Evolutionary conservation across 225 moss, liverwort and hornwort genomes (phyloP).

Genomic region (Sphagnum tenellum): DNA sequence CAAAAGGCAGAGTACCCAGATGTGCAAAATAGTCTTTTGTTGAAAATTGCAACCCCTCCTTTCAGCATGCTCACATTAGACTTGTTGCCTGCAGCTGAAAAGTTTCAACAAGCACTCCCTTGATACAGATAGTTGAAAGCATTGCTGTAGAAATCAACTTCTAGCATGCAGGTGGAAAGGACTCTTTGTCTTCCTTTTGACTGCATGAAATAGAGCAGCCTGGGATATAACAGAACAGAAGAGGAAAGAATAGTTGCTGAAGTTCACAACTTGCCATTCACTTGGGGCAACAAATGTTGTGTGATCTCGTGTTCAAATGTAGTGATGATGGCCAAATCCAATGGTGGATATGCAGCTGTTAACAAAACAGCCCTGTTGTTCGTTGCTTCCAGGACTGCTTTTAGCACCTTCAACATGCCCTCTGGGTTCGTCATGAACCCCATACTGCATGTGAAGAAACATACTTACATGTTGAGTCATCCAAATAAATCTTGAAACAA

Average conservation of each 20-base stretch:
- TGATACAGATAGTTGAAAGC: too few relatives aligned
- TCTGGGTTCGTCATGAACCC: constrained; percentile 55
- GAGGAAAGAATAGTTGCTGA: not conserved
- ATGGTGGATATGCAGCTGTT: constrained; percentile 54
- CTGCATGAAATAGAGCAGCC: too few relatives aligned
- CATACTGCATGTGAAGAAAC: constrained; percentile 38
- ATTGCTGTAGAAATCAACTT: too few relatives aligned
- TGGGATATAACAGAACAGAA: too few relatives aligned
- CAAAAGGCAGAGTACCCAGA: constrained; percentile 23
- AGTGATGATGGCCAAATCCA: constrained; percentile 36
- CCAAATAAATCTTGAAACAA: not conserved
- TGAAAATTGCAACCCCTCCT: constrained; percentile 43
- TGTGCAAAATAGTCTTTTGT: constrained; percentile 59
- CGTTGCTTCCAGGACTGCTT: constrained; percentile 34
- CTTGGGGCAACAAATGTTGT: not conserved
- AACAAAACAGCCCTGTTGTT: constrained; percentile 44
- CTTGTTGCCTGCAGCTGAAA: too few relatives aligned
- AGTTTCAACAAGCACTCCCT: too few relatives aligned
- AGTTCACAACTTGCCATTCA: not conserved
- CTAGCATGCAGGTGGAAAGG: too few relatives aligned
- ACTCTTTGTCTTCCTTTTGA: too few relatives aligned
- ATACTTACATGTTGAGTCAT: not conserved
- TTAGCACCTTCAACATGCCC: constrained; percentile 36
- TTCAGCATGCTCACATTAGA: constrained; percentile 3
- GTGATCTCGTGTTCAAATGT: constrained; percentile 5